Conservation (phyloP, 2,329 filamentous ascomycete species). For the Xylaria sp. region DNA sequence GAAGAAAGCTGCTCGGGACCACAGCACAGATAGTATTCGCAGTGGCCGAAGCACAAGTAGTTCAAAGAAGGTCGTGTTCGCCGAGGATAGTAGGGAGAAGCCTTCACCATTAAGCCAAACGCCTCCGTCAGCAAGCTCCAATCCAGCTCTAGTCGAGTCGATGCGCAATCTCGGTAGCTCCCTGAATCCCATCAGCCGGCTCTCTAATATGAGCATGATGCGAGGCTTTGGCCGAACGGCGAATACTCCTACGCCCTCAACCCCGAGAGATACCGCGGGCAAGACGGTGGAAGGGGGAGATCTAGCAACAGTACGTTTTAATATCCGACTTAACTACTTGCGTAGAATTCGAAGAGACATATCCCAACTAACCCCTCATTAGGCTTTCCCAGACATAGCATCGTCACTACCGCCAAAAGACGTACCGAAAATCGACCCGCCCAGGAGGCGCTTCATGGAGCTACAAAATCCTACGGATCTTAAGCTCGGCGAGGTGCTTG, state of each 20-base stretch:
- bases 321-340: background rate
- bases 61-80: slow-evolving; percentile 67
- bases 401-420: slow-evolving; percentile 66
- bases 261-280: slow-evolving; percentile 51
- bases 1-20: slow-evolving; percentile 70
- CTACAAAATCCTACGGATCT: slow-evolving; percentile 76
- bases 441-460: slow-evolving; percentile 79
- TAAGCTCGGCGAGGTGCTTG: slow-evolving; percentile 76
- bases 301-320: slow-evolving; percentile 63
- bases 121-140: slow-evolving; percentile 51
- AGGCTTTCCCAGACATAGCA: slow-evolving; percentile 72
- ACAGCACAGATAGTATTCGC: slow-evolving; percentile 78
- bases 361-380: slow-evolving; percentile 16
- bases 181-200: slow-evolving; percentile 83
- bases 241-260: slow-evolving; percentile 55
- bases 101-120: slow-evolving; percentile 47
- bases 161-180: slow-evolving; percentile 83
- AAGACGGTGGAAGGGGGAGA: slow-evolving; percentile 64
- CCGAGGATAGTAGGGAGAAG: slow-evolving; percentile 58
- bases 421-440: slow-evolving; percentile 68
- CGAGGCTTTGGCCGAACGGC: slow-evolving; percentile 76
- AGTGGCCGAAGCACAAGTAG: slow-evolving; percentile 73
- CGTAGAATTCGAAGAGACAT: background rate
- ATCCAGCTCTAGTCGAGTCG: slow-evolving; percentile 78
- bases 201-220: slow-evolving; percentile 78